These are phyloP conservation scores for Skeletonema grethae DNA, from an alignment of 108 stramenopile species.

Conservation along the genomic window DNA sequence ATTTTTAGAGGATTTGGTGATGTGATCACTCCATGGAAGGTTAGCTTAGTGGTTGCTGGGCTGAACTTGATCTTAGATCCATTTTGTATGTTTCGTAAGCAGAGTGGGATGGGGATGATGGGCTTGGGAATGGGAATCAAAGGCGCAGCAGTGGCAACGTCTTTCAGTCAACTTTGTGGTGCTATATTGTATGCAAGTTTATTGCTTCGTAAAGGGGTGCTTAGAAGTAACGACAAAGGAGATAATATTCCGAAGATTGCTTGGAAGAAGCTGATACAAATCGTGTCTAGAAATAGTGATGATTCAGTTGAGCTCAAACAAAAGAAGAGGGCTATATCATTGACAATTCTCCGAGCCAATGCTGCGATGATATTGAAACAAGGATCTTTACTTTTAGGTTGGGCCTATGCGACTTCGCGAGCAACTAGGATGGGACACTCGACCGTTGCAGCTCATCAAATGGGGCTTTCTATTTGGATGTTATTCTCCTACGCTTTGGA, in stretches of 20 bases:
- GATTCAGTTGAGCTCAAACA: slow-evolving; percentile 2
- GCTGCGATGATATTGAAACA: slow-evolving; percentile 51
- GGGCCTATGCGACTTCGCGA: slow-evolving; percentile 61
- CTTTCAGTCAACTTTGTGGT: slow-evolving; percentile 47
- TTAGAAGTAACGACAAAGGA: slow-evolving; percentile 2
- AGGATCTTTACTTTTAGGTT: slow-evolving; percentile 56
- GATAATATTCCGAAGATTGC: not conserved
- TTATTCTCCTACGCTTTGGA: slow-evolving; percentile 45
- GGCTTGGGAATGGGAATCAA: slow-evolving; percentile 49
- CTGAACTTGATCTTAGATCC: slow-evolving; percentile 65
- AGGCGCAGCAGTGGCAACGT: slow-evolving; percentile 70
- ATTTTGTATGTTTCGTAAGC: slow-evolving; percentile 56
- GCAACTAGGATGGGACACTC: slow-evolving; percentile 63
- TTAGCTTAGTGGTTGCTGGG: slow-evolving; percentile 42
- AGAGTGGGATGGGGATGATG: not conserved
- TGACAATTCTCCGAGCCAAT: slow-evolving; percentile 39
- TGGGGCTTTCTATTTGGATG: slow-evolving; percentile 54
- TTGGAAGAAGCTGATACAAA: slow-evolving; percentile 7
- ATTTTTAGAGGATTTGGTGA: slow-evolving; percentile 64
- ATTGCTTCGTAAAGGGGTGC: slow-evolving; percentile 34
- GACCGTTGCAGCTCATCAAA: slow-evolving; percentile 66
- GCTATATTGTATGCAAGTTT: slow-evolving; percentile 35
- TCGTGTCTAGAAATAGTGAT: slow-evolving; percentile 1
- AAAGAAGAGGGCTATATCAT: slow-evolving; percentile 26
- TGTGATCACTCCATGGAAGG: slow-evolving; percentile 55